Conservation (phyloP, 2,329 filamentous ascomycete species). For the Ophiocordyceps polyrhachis-furcata region DNA sequence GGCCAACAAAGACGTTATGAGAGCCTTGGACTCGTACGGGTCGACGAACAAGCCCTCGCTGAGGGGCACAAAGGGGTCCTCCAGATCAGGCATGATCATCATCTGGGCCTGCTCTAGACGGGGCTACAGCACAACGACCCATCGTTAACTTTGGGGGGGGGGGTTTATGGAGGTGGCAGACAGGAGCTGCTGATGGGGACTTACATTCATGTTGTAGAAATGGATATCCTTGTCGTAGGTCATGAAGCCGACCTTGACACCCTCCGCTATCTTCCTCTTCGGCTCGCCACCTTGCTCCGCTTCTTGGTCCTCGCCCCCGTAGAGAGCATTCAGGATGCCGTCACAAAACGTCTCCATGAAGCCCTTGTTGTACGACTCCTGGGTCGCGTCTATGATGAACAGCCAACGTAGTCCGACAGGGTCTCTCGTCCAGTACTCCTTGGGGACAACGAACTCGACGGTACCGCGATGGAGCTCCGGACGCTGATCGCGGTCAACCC, state of each 20-base stretch:
- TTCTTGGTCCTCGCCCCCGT: constrained; percentile 42
- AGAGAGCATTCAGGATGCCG: constrained; percentile 70
- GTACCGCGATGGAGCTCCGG: constrained; percentile 83
- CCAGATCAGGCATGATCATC: constrained; percentile 95
- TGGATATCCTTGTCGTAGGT: constrained; percentile 95
- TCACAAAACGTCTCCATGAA: constrained; percentile 82
- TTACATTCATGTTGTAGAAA: constrained; percentile 84
- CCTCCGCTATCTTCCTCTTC: constrained; percentile 47
- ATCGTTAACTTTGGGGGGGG: not conserved
- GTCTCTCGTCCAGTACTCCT: constrained; percentile 96
- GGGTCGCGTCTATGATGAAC: constrained; percentile 84
- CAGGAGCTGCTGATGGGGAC: constrained; percentile 13
- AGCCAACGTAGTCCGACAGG: constrained; percentile 76
- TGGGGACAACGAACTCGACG: constrained; percentile 90
- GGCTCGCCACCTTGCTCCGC: constrained; percentile 31
- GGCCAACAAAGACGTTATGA: constrained; percentile 75
- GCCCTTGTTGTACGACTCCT: constrained; percentile 78
- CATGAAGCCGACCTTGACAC: constrained; percentile 81
- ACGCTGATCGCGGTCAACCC: constrained; percentile 73
- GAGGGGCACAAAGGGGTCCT: constrained; percentile 87
- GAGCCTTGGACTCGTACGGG: constrained; percentile 69
- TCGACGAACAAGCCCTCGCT: constrained; percentile 90
- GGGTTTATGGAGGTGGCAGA: too few relatives aligned
- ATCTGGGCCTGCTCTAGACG: constrained; percentile 78
- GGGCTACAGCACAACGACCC: constrained; percentile 25